Conservation (phyloP, 345 rosid genomes). For the Lepidium africanum region DNA sequence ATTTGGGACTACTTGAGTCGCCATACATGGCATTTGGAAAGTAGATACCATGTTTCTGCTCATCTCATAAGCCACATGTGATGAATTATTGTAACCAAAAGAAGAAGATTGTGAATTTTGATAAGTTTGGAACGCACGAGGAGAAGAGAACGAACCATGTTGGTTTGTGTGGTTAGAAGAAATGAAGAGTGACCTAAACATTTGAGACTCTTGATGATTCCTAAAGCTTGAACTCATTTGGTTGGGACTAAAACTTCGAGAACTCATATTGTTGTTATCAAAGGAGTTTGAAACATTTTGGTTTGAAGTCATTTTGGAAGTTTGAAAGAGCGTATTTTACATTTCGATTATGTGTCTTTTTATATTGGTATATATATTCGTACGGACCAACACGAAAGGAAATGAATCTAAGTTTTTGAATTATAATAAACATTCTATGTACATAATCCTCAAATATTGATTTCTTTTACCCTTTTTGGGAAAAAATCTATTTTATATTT, state of each 20-base stretch:
- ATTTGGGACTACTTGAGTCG: not conserved
- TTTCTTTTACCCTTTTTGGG: not conserved
- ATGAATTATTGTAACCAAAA: not conserved
- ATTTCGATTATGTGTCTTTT: not conserved
- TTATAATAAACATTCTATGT: not conserved
- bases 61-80: constrained; percentile 3
- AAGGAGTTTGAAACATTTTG: not conserved
- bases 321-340: not conserved
- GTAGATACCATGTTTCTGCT: not conserved
- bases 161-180: constrained; percentile 12
- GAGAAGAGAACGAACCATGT: not conserved
- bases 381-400: not conserved
- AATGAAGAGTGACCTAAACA: not conserved
- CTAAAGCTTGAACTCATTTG: not conserved
- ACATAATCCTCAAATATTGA: not conserved
- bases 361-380: not conserved
- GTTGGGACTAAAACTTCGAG: not conserved
- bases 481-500: no score
- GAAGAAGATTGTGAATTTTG: constrained; percentile 6
- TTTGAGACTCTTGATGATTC: not conserved
- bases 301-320: constrained; percentile 16
- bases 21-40: not conserved
- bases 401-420: not conserved
- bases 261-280: not conserved
- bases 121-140: not conserved